A percentile compares a stretch with the other conserved stretches of the same genome.
These are phyloP conservation scores for Osmanthus fragrans DNA, from an alignment of 257 asterid species.

Conservation along the genomic window DNA sequence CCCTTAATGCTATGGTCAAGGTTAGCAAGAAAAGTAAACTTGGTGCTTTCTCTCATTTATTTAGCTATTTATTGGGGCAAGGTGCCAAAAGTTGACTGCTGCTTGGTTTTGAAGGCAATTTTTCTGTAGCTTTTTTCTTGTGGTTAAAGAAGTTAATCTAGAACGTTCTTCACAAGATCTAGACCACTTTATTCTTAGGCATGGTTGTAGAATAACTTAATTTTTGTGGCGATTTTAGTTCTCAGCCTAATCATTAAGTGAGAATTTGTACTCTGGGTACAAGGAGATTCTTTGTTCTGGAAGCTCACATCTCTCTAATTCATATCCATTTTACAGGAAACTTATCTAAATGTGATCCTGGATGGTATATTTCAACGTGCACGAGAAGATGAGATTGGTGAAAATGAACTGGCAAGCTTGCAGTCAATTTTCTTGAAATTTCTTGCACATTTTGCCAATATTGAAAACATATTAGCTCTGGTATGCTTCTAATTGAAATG, in stretches of 20 bases:
- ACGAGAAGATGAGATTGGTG: constrained; percentile 45
- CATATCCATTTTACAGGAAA: constrained; percentile 47
- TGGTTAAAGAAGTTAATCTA: neutral
- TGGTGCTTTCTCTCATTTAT: no score
- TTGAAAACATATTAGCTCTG: constrained; percentile 55
- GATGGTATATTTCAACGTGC: constrained; percentile 63
- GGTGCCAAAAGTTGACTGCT: no score
- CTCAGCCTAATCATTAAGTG: constrained; percentile 7
- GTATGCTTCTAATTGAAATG: constrained; percentile 44
- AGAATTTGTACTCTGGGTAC: constrained; percentile 18
- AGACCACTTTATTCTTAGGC: constrained; percentile 5
- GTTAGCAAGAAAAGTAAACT: no score
- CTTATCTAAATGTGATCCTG: constrained; percentile 44
- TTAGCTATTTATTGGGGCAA: no score
- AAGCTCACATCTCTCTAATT: constrained; percentile 16
- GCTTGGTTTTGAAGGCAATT: constrained; percentile 10
- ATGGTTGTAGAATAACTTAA: neutral
- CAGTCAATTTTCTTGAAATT: constrained; percentile 69
- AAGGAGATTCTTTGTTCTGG: constrained; percentile 11
- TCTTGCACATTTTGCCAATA: constrained; percentile 52
- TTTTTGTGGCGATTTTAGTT: constrained; percentile 3
- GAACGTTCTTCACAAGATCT: neutral
- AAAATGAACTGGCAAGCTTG: constrained; percentile 57
- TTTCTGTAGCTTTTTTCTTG: neutral
- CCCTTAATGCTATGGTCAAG: no score